Evolutionary conservation across 371 early-diverging fungal genomes (phyloP), one percentile per base, ranked within the genome.

Genomic region (Mucor circinelloides): DNA sequence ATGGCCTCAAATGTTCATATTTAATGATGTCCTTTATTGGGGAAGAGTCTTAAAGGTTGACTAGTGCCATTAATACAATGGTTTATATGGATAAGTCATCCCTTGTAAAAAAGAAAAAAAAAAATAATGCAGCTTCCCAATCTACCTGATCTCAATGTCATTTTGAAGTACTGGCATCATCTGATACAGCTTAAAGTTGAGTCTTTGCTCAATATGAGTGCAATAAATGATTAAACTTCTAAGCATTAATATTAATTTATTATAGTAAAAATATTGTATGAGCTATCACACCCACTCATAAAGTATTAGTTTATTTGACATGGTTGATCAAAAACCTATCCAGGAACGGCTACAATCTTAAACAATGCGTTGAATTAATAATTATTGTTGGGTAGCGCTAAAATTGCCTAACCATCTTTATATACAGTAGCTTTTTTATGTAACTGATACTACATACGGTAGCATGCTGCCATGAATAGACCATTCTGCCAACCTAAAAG

Each of bases 1-100:
- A 30, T 28, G 32, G 8, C 56, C 30, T 19, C 30, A 56, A 56
- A 56, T 30, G 56, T 56, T 32, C 56, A 56, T 30, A 56, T 56
- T 56, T 56, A 56, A 56, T 56, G 56, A 56, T 56, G 32, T 56
- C 32, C 32, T 56, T 56, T 56, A 31, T 30, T 19, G 32, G 56
- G 27, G 52, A 27, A 27, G 27, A 15, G 52, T 52, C 52, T 27
- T 52, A 52, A 52, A 52, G 52, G 52, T 52, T 21, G 0, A n/a
- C 6, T 46, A n/a, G n/a, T 46, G 46, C 3, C 6, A 9, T 46
- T 21, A 7, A 46, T 46, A 46, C 23, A 46, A 21, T 46, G 21
- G 8, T 46, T 21, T 46, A 21, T 46, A 10, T 46, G 8, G 10
- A 46, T 3, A 3, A 10, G 2, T 46, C 19, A 10, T 21, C 23